phyloP scores from a whole-genome alignment of 2,329 filamentous ascomycete genomes.

The Trichoderma breve region DNA sequence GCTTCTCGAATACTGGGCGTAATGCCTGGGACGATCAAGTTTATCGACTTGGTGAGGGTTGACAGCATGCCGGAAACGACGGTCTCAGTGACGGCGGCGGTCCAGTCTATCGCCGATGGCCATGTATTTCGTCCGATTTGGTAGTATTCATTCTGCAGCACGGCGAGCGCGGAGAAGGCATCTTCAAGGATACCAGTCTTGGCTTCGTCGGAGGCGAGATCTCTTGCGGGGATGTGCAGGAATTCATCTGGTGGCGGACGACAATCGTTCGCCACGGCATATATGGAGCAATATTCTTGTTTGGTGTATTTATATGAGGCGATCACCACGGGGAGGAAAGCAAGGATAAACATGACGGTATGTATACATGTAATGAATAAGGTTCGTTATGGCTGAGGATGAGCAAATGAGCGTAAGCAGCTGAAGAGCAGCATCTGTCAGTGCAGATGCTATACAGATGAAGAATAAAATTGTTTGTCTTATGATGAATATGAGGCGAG shows the following conservation, averaged over 20 bases:
- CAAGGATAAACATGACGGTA: not conserved
- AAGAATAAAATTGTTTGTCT: not conserved
- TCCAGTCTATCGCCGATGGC: constrained; percentile 91
- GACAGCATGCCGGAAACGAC: constrained; percentile 71
- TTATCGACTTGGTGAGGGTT: constrained; percentile 64
- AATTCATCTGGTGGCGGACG: not conserved
- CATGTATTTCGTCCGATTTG: constrained; percentile 74
- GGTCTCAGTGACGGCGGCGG: constrained; percentile 78
- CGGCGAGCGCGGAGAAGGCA: constrained; percentile 63
- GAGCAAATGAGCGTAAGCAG: not conserved
- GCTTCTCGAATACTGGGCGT: constrained; percentile 44
- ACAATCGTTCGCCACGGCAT: not conserved
- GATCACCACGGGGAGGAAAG: not conserved
- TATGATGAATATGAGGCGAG: not conserved
- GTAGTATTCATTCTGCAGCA: constrained; percentile 79
- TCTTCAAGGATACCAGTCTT: constrained; percentile 41
- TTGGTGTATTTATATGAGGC: not conserved
- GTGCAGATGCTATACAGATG: not conserved
- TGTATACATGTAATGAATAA: not conserved
- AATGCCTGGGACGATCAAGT: constrained; percentile 35
- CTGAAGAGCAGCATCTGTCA: not conserved
- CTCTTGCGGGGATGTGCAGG: not conserved
- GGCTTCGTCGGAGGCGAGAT: not conserved
- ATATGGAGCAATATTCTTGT: constrained; percentile 1
- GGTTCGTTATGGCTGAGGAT: not conserved